These are phyloP conservation scores for Mortierella polycephala DNA, from an alignment of 371 early-diverging fungal species.

Conservation along the genomic window DNA sequence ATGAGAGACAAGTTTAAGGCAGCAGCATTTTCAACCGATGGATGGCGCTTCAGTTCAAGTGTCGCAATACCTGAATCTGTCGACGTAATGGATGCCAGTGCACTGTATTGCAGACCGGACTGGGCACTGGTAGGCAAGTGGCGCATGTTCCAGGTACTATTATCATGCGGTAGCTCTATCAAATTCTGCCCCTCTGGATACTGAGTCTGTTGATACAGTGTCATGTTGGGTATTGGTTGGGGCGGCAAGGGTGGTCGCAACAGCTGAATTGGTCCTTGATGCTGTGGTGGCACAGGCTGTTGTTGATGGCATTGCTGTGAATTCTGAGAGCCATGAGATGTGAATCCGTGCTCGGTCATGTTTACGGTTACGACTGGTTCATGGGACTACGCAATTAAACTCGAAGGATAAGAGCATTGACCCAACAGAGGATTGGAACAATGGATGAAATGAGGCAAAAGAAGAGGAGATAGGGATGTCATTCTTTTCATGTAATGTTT, in stretches of 20 bases:
- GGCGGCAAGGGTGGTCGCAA: background rate
- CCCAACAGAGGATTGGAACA: too few relatives aligned
- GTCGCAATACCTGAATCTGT: conserved; percentile 26
- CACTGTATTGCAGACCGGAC: conserved; percentile 39
- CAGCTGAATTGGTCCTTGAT: background rate
- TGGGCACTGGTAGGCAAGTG: conserved; percentile 23
- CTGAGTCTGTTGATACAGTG: too few relatives aligned
- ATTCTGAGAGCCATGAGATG: background rate
- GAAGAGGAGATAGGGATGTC: too few relatives aligned
- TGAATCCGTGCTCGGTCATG: conserved; percentile 1
- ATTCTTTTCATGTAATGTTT: too few relatives aligned
- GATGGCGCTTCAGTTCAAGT: too few relatives aligned
- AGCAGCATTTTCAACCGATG: too few relatives aligned
- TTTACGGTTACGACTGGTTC: too few relatives aligned
- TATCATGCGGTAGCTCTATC: background rate
- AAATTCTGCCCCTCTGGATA: too few relatives aligned
- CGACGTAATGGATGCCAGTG: conserved; percentile 37
- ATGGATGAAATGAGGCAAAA: too few relatives aligned
- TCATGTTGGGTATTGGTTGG: background rate
- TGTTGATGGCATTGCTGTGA: background rate
- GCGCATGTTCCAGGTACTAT: background rate
- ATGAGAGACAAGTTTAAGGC: background rate
- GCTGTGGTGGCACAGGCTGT: background rate
- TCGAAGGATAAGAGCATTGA: too few relatives aligned
- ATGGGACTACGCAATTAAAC: too few relatives aligned